A percentile compares a stretch with the other conserved stretches of the same genome.
Conservation (phyloP, 768 basidiomycete genomes). For the Lanmaoa pseudosensibilis region DNA sequence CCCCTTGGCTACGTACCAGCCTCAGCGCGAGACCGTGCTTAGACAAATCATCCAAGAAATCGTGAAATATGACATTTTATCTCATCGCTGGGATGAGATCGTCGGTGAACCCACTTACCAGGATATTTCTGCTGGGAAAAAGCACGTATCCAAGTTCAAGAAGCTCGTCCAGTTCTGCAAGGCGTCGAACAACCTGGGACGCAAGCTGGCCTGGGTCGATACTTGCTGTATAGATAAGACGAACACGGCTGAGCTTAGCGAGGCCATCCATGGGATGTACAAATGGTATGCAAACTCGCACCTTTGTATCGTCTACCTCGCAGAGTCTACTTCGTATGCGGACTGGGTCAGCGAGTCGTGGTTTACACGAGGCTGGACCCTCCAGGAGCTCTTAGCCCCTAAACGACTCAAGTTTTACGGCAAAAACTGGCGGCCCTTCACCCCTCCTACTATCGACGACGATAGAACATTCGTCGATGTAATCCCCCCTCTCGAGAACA, state of each 20-base stretch:
- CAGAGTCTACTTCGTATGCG: not conserved
- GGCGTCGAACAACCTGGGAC: not conserved
- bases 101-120: slow-evolving; percentile 10
- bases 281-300: slow-evolving; percentile 23
- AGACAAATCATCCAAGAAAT: slow-evolving; percentile 15
- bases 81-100: slow-evolving; percentile 13
- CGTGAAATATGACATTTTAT: slow-evolving; percentile 13
- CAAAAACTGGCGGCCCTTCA: slow-evolving; percentile 11
- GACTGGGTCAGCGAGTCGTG: slow-evolving; percentile 9
- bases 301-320: slow-evolving; percentile 23
- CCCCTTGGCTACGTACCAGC: not conserved
- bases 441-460: not conserved
- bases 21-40: slow-evolving; percentile 1
- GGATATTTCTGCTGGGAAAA: not conserved
- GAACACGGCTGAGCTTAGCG: slow-evolving; percentile 17
- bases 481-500: not conserved
- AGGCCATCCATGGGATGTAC: slow-evolving; percentile 24
- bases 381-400: slow-evolving; percentile 20
- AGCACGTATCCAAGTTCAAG: not conserved
- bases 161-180: slow-evolving; percentile 9
- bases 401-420: slow-evolving; percentile 19
- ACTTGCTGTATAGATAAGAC: slow-evolving; percentile 25
- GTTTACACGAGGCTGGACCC: slow-evolving; percentile 14
- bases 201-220: slow-evolving; percentile 14
- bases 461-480: not conserved